These are phyloP conservation scores for Populus pruinosa DNA, from an alignment of 345 rosid species.

Conservation along the genomic window DNA sequence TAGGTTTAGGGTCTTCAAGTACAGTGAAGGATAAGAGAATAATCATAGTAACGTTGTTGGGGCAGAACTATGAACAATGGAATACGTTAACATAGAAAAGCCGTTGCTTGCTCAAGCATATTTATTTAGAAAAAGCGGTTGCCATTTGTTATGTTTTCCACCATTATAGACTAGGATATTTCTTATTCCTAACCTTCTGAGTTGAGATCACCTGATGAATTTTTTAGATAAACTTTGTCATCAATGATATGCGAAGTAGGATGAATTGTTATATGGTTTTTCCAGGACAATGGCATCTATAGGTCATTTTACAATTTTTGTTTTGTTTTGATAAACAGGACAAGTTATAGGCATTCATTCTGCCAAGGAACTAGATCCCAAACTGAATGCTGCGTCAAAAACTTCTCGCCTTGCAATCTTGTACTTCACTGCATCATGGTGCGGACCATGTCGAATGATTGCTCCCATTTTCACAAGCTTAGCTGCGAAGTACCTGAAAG, in stretches of 20 bases:
- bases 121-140: neutral
- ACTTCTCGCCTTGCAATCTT: constrained; percentile 68
- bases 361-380: constrained; percentile 58
- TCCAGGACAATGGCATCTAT: neutral
- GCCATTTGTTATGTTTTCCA: neutral
- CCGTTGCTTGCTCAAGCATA: neutral
- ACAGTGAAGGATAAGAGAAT: neutral
- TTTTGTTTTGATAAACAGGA: constrained; percentile 39
- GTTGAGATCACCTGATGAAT: neutral
- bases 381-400: constrained; percentile 59
- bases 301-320: neutral
- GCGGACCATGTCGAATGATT: constrained; percentile 88
- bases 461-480: constrained; percentile 69
- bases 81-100: neutral
- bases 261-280: neutral
- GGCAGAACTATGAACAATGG: neutral
- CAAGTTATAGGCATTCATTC: constrained; percentile 71
- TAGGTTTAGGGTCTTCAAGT: neutral
- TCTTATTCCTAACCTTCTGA: neutral
- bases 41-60: neutral
- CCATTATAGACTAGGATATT: neutral
- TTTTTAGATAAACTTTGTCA: neutral
- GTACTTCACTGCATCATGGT: constrained; percentile 94
- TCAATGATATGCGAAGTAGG: neutral
- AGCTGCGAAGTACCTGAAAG: constrained; percentile 64